phyloP scores from a whole-genome alignment of 331 rosid genomes.

The Phaseolus coccineus region DNA sequence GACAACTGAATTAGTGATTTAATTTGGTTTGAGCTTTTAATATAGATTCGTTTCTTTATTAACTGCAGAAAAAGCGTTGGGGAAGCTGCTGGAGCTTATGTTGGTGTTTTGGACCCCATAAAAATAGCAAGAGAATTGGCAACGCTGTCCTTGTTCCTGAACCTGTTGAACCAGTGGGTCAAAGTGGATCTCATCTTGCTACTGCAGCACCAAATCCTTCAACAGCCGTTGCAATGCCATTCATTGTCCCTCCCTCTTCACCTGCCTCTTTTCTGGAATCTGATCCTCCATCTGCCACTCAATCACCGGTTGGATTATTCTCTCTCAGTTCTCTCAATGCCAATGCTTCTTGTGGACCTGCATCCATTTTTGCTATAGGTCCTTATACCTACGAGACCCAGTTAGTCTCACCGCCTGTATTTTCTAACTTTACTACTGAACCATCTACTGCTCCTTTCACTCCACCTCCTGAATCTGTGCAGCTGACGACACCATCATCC shows the following conservation, averaged over 20 bases:
- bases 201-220: constrained; percentile 58
- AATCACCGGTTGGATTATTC: constrained; percentile 73
- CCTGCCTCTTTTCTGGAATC: constrained; percentile 85
- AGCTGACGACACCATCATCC: constrained; percentile 84
- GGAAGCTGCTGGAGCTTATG: constrained; percentile 83
- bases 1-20: constrained; percentile 20
- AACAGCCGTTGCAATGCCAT: constrained; percentile 63
- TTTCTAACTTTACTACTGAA: constrained; percentile 82
- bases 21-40: constrained; percentile 33
- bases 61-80: constrained; percentile 84
- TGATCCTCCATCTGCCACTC: constrained; percentile 78
- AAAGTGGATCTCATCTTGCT: constrained; percentile 42
- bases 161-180: constrained; percentile 57
- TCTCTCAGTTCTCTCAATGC: constrained; percentile 58
- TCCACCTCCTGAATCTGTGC: constrained; percentile 89
- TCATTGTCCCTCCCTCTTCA: constrained; percentile 90
- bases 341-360: constrained; percentile 68
- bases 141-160: constrained; percentile 84
- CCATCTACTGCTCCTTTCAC: constrained; percentile 89
- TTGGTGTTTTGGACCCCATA: constrained; percentile 83
- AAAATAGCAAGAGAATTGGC: constrained; percentile 76
- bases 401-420: constrained; percentile 86
- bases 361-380: constrained; percentile 76
- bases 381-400: constrained; percentile 93
- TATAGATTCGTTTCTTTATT: constrained; percentile 37